Percentiles rank a stretch among this genome's conserved stretches.
phyloP scores from a whole-genome alignment of 1,284 basidiomycete species.

The Stereum hirsutum region DNA sequence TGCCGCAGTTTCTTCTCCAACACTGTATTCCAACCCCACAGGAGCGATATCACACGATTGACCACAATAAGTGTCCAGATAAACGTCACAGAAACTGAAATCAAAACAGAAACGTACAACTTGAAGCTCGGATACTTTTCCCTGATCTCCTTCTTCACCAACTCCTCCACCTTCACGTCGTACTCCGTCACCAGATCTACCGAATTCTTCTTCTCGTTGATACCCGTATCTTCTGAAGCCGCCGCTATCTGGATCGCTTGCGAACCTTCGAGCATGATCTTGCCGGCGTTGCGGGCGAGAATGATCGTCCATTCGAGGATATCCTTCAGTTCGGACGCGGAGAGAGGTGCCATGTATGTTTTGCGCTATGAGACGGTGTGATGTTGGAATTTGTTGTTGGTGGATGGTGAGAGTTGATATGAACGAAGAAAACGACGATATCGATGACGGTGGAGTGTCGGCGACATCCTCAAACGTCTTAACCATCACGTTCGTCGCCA shows the following conservation, averaged over 20 bases:
- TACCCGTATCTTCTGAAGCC: conserved; percentile 38
- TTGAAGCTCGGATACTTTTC: conserved; percentile 69
- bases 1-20: conserved; percentile 86
- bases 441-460: too few species aligned
- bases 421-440: too few species aligned
- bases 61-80: neutral
- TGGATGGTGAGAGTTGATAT: too few species aligned
- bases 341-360: too few species aligned
- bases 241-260: conserved; percentile 52
- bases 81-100: neutral
- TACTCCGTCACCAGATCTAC: conserved; percentile 97
- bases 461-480: too few species aligned
- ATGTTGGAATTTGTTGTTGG: too few species aligned
- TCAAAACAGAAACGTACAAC: conserved; percentile 49
- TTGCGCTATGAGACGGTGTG: too few species aligned
- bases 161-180: conserved; percentile 86
- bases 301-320: conserved; percentile 68
- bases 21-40: conserved; percentile 35
- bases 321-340: conserved; percentile 41
- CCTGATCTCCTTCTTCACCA: conserved; percentile 68
- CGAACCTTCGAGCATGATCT: conserved; percentile 66
- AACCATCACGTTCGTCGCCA: too few species aligned
- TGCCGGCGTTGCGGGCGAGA: conserved; percentile 67
- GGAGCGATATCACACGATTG: neutral
- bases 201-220: conserved; percentile 85